These are phyloP conservation scores for Rhodotorula mucilaginosa DNA, from an alignment of 1,284 basidiomycete species.

Conservation along the genomic window DNA sequence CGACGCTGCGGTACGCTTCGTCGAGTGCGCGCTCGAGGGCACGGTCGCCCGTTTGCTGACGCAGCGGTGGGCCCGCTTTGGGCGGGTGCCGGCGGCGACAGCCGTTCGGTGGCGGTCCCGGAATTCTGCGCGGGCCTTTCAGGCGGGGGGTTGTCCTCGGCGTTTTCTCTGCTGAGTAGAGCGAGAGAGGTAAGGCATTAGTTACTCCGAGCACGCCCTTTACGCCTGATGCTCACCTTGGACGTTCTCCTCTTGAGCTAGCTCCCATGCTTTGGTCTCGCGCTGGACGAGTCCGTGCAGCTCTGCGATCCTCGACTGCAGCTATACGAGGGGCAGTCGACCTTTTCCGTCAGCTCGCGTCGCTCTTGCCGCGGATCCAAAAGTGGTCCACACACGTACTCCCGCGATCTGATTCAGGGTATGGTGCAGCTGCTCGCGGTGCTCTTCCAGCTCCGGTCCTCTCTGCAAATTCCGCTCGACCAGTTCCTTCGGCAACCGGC, in stretches of 20 bases:
- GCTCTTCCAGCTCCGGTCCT: slow-evolving; percentile 24
- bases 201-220: too few relatives aligned
- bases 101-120: not conserved
- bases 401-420: slow-evolving; percentile 34
- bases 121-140: not conserved
- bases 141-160: not conserved
- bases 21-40: slow-evolving; percentile 1
- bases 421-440: slow-evolving; percentile 10
- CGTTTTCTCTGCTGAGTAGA: too few relatives aligned
- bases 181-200: too few relatives aligned
- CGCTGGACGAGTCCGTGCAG: slow-evolving; percentile 12
- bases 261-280: slow-evolving; percentile 13
- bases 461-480: not conserved
- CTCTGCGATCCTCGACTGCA: slow-evolving; percentile 24
- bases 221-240: not conserved
- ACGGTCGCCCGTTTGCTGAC: slow-evolving; percentile 19
- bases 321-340: not conserved
- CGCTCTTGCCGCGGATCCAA: not conserved
- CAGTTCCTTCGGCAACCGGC: slow-evolving; percentile 23
- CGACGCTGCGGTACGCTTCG: not conserved
- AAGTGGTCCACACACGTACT: not conserved
- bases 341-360: not conserved
- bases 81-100: not conserved
- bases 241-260: not conserved
- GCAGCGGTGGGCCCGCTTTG: slow-evolving; percentile 17